A percentile compares a stretch with the other conserved stretches of the same genome.
These are phyloP conservation scores for Acer saccharum DNA, from an alignment of 345 rosid species.

Conservation along the genomic window DNA sequence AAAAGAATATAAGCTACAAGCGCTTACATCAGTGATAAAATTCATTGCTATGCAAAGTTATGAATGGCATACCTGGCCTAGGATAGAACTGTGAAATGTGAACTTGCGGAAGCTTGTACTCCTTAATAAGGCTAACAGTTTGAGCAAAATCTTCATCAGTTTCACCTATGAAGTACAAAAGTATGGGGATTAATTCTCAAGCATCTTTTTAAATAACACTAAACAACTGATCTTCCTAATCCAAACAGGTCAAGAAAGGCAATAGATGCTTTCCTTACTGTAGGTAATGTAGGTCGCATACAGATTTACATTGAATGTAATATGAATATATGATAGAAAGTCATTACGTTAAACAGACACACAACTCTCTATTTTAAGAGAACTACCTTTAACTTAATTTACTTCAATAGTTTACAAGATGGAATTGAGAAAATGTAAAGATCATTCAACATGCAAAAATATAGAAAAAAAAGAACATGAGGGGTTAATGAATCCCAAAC, in stretches of 20 bases:
- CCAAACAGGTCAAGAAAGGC: not conserved
- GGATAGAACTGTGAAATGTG: slow-evolving; percentile 99
- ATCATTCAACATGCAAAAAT: not conserved
- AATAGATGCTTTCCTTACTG: not conserved
- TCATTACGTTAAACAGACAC: not conserved
- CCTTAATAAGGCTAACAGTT: slow-evolving; percentile 71
- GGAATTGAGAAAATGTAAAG: not conserved
- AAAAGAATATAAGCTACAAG: not conserved
- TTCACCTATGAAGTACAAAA: slow-evolving; percentile 61
- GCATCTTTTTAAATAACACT: slow-evolving; percentile 5
- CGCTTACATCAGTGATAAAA: not conserved
- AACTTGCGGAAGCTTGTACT: slow-evolving; percentile 84
- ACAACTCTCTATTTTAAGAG: not conserved
- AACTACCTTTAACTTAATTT: not conserved
- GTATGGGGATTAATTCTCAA: slow-evolving; percentile 6
- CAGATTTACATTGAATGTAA: not conserved
- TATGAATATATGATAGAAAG: too few species aligned
- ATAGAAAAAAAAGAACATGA: not conserved
- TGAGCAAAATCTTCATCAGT: slow-evolving; percentile 84
- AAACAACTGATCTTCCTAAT: not conserved
- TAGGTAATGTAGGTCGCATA: not conserved
- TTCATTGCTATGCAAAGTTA: slow-evolving; percentile 8
- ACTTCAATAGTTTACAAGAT: not conserved
- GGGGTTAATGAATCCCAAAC: not conserved
- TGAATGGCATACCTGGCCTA: slow-evolving; percentile 62